phyloP scores from a whole-genome alignment of 805 yeast genomes.

The Candida qinlingensis region DNA sequence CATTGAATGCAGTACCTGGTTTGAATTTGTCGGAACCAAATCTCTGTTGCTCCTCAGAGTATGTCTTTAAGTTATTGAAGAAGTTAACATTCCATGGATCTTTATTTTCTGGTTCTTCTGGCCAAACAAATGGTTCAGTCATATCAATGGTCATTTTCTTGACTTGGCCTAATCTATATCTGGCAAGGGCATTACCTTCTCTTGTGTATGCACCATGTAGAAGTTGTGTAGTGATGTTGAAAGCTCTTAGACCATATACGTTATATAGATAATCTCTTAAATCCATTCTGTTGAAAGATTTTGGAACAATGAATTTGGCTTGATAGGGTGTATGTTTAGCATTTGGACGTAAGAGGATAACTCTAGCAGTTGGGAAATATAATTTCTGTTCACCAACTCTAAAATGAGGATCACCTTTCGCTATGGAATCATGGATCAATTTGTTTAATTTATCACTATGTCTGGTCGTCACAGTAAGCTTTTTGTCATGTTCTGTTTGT shows the following conservation, averaged over 20 bases:
- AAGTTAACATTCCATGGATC: slow-evolving; percentile 36
- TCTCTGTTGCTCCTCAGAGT: slow-evolving; percentile 44
- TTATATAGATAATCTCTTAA: slow-evolving; percentile 90
- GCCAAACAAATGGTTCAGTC: slow-evolving; percentile 96
- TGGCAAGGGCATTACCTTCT: slow-evolving; percentile 53
- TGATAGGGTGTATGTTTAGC: slow-evolving; percentile 98
- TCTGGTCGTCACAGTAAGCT: slow-evolving; percentile 18
- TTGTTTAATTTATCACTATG: slow-evolving; percentile 23
- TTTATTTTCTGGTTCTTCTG: slow-evolving; percentile 48
- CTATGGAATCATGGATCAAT: slow-evolving; percentile 41
- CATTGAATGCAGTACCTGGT: slow-evolving; percentile 71
- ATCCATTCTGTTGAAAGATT: slow-evolving; percentile 88
- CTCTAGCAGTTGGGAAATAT: slow-evolving; percentile 81
- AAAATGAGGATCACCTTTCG: slow-evolving; percentile 71
- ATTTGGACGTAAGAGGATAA: slow-evolving; percentile 78
- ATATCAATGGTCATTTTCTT: slow-evolving; percentile 97
- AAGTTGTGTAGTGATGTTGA: slow-evolving; percentile 82
- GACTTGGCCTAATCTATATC: slow-evolving; percentile 73
- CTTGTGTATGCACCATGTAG: slow-evolving; percentile 66
- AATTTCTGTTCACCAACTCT: slow-evolving; percentile 68
- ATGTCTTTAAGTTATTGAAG: slow-evolving; percentile 44
- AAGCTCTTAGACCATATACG: slow-evolving; percentile 83
- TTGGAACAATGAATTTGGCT: slow-evolving; percentile 93
- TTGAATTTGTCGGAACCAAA: slow-evolving; percentile 64
- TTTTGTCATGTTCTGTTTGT: slow-evolving; percentile 15